Percentiles rank a stretch among this genome's conserved stretches.
Conservation (phyloP, 768 basidiomycete genomes). For the Macrolepiota fuliginosa region DNA sequence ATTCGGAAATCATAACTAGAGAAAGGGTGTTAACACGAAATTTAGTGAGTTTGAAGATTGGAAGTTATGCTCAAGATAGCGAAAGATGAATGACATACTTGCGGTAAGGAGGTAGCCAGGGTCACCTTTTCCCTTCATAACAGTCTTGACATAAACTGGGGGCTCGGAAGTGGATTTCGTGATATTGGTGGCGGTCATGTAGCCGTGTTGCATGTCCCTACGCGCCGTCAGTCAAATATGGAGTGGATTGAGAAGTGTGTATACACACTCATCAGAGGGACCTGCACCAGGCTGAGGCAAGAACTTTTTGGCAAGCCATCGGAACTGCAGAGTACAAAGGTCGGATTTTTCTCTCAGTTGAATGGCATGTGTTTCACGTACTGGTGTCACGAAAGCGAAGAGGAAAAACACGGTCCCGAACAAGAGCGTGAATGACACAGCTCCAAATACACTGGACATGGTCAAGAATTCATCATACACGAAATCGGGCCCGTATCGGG, state of each 20-base stretch:
- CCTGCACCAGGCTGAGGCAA: conserved; percentile 57
- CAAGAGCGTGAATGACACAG: conserved; percentile 27
- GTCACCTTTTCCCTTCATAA: conserved; percentile 67
- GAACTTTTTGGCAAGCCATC: conserved; percentile 52
- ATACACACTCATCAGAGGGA: conserved; percentile 60
- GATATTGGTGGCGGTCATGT: conserved; percentile 63
- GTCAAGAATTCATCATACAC: conserved; percentile 70
- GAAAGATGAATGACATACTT: conserved; percentile 34
- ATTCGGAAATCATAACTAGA: conserved; percentile 55
- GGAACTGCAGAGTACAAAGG: conserved; percentile 35
- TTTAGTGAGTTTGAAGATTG: background rate
- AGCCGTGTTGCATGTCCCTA: conserved; percentile 61
- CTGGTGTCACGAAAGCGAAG: conserved; percentile 35
- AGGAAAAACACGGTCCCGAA: conserved; percentile 26
- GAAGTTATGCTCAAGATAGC: background rate
- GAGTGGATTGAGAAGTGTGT: background rate
- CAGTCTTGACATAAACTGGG: conserved; percentile 52
- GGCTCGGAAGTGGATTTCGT: conserved; percentile 55
- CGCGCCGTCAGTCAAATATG: background rate
- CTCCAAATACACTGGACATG: conserved; percentile 38
- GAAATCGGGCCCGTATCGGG: conserved; percentile 68
- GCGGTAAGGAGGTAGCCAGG: conserved; percentile 69
- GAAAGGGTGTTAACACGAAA: background rate
- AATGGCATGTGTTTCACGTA: conserved; percentile 21
- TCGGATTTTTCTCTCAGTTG: background rate